Evolutionary conservation across 2,329 filamentous ascomycete genomes (phyloP).

Genomic region (Xylaria hypoxylon): DNA sequence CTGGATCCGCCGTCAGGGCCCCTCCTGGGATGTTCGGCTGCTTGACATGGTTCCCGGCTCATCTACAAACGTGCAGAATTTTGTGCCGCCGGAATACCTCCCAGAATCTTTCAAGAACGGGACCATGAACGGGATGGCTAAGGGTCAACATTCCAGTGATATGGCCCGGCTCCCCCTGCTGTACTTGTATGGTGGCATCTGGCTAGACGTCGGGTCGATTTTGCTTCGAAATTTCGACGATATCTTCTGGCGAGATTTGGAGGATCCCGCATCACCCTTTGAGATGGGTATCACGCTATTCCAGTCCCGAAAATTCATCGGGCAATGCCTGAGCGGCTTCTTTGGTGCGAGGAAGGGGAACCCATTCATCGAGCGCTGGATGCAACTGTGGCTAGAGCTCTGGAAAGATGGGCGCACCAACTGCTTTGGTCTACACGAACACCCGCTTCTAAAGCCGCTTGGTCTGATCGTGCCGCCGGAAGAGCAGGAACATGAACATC

Average conservation of each 20-base stretch:
- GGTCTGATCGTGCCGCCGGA: not conserved
- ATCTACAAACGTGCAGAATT: slow-evolving; percentile 9
- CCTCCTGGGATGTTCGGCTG: slow-evolving; percentile 12
- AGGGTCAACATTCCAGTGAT: slow-evolving; percentile 11
- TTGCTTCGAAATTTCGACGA: slow-evolving; percentile 18
- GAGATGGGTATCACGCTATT: slow-evolving; percentile 2
- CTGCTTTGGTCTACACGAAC: slow-evolving; percentile 20
- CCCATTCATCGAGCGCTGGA: slow-evolving; percentile 24
- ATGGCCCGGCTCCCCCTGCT: not conserved
- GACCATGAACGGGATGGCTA: not conserved
- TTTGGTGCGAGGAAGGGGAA: slow-evolving; percentile 8
- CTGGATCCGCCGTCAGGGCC: slow-evolving; percentile 21
- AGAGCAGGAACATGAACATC: not conserved
- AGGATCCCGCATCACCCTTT: slow-evolving; percentile 13
- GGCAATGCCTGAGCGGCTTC: slow-evolving; percentile 13
- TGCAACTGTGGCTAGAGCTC: slow-evolving; percentile 6
- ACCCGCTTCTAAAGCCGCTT: slow-evolving; percentile 11
- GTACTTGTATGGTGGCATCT: slow-evolving; percentile 13
- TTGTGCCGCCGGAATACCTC: slow-evolving; percentile 11
- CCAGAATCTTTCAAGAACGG: slow-evolving; percentile 14
- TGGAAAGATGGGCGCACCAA: slow-evolving; percentile 24
- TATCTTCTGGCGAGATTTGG: slow-evolving; percentile 19
- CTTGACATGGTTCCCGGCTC: slow-evolving; percentile 24
- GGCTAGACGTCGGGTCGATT: slow-evolving; percentile 10
- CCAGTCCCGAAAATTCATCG: slow-evolving; percentile 9